These are phyloP conservation scores for Astraeus odoratus DNA, from an alignment of 768 basidiomycete genomes.

Conservation along the genomic window DNA sequence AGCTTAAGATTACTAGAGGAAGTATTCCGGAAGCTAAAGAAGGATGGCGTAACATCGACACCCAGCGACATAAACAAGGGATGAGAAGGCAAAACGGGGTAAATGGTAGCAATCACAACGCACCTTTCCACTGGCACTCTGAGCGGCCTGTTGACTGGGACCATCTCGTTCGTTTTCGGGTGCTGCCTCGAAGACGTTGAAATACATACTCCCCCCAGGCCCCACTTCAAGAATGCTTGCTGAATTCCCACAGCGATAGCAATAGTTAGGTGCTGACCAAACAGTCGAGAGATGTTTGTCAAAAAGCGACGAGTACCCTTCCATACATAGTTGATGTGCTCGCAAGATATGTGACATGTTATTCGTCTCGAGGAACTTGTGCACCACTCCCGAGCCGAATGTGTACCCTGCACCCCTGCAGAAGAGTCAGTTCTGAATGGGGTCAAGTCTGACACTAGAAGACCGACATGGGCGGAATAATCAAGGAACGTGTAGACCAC, in stretches of 20 bases:
- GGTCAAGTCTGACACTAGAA: constrained; percentile 12
- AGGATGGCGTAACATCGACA: too few relatives aligned
- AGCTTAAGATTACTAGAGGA: constrained; percentile 34
- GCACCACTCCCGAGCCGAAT: constrained; percentile 95
- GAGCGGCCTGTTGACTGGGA: constrained; percentile 69
- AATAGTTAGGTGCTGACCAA: constrained; percentile 98
- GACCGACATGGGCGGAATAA: neutral
- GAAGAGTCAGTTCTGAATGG: neutral
- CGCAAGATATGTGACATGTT: constrained; percentile 96
- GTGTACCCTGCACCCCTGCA: constrained; percentile 95
- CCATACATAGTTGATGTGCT: constrained; percentile 99
- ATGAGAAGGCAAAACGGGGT: neutral
- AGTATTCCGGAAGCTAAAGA: constrained; percentile 81
- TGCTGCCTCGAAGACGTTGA: constrained; percentile 98
- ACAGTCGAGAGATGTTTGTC: constrained; percentile 94
- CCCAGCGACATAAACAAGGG: neutral
- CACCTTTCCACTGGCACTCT: constrained; percentile 71
- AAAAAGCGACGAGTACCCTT: constrained; percentile 96
- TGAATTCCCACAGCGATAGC: constrained; percentile 96
- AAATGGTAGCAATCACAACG: neutral
- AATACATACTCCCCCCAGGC: constrained; percentile 80
- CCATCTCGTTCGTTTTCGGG: constrained; percentile 97
- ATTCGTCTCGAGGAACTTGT: constrained; percentile 95
- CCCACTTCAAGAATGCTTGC: constrained; percentile 96
- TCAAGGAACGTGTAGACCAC: constrained; percentile 8